phyloP scores from a whole-genome alignment of 208 protist species.

The Crithidia bombi region DNA sequence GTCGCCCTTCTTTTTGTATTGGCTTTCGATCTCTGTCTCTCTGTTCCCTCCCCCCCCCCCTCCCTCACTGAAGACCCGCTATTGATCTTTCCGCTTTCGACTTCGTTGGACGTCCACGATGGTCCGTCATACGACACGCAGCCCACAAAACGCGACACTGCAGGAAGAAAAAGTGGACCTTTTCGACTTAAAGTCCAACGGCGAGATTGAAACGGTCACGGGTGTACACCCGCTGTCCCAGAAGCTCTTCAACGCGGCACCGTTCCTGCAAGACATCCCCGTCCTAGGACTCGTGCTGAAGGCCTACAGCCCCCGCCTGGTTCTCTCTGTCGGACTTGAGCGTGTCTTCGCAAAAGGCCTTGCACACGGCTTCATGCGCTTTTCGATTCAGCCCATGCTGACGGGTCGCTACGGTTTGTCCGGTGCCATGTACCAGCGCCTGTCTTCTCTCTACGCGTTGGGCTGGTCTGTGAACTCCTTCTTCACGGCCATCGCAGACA shows the following conservation, averaged over 20 bases:
- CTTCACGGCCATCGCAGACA: conserved; percentile 52
- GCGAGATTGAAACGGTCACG: neutral
- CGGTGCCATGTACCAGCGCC: conserved; percentile 39
- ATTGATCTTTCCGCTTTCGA: too few species aligned
- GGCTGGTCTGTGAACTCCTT: conserved; percentile 52
- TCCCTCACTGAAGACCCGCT: too few species aligned
- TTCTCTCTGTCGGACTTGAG: conserved; percentile 23
- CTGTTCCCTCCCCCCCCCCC: too few species aligned
- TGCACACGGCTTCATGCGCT: conserved; percentile 21
- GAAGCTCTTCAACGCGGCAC: conserved; percentile 33
- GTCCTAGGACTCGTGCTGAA: conserved; percentile 37
- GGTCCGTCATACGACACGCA: neutral
- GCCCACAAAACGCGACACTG: neutral
- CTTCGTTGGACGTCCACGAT: neutral
- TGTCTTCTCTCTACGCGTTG: conserved; percentile 40
- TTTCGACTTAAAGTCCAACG: neutral
- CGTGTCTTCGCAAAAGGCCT: conserved; percentile 28
- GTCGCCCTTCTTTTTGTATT: too few species aligned
- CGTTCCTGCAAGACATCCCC: conserved; percentile 34
- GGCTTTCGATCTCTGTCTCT: too few species aligned
- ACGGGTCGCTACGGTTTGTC: conserved; percentile 15
- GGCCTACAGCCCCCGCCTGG: conserved; percentile 29
- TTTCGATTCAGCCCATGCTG: conserved; percentile 33
- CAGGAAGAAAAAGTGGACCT: neutral
- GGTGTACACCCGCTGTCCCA: conserved; percentile 29